phyloP scores from a whole-genome alignment of 106 monocot genomes.

The Dioscorea zingiberensis region DNA sequence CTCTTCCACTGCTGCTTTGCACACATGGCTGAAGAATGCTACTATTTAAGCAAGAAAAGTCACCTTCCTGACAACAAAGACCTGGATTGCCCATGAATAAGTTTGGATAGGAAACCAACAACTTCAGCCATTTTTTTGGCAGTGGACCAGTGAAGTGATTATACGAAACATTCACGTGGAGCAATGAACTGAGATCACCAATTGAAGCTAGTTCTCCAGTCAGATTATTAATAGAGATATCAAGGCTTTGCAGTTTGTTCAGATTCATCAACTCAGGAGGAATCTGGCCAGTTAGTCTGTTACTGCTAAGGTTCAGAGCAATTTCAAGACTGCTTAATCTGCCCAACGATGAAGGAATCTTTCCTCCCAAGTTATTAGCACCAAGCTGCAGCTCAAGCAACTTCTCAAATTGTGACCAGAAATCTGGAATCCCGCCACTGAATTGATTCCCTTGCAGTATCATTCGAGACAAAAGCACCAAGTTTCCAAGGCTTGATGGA shows the following conservation, averaged over 20 bases:
- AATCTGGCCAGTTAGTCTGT: slow-evolving; percentile 50
- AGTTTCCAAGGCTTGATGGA: slow-evolving; percentile 26
- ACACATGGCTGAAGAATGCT: slow-evolving; percentile 32
- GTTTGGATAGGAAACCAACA: slow-evolving; percentile 41
- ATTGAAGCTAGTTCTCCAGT: slow-evolving; percentile 43
- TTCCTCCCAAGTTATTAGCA: slow-evolving; percentile 56
- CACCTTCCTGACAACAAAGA: slow-evolving; percentile 42
- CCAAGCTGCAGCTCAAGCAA: slow-evolving; percentile 60
- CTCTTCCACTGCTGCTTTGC: slow-evolving; percentile 12
- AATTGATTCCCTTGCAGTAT: slow-evolving; percentile 52
- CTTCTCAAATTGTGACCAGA: slow-evolving; percentile 29
- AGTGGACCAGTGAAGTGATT: slow-evolving; percentile 62
- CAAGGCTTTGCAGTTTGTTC: slow-evolving; percentile 41
- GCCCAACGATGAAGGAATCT: slow-evolving; percentile 64
- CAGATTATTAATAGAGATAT: slow-evolving; percentile 75
- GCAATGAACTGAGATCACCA: slow-evolving; percentile 30
- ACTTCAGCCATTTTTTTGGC: slow-evolving; percentile 34
- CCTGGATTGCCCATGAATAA: slow-evolving; percentile 69
- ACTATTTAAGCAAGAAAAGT: slow-evolving; percentile 13
- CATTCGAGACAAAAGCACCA: slow-evolving; percentile 32
- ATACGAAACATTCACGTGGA: slow-evolving; percentile 60
- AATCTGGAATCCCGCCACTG: slow-evolving; percentile 58
- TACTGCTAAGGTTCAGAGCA: slow-evolving; percentile 61
- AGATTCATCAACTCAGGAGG: slow-evolving; percentile 34
- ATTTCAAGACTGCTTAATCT: slow-evolving; percentile 25